phyloP scores from a whole-genome alignment of 352 stramenopile genomes.

The Thraustotheca clavata region DNA sequence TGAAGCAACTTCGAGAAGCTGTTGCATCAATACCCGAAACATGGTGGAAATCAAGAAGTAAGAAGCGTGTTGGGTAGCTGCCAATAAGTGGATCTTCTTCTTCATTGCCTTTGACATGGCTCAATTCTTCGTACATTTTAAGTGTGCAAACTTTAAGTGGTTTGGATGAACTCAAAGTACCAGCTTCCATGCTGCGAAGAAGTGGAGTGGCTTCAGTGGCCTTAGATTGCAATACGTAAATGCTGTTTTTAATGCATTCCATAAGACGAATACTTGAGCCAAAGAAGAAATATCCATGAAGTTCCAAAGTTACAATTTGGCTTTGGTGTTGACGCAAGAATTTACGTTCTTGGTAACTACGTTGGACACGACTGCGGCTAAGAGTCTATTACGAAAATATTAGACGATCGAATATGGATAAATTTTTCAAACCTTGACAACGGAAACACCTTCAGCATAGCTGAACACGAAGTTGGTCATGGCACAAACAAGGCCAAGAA shows the following conservation, averaged over 20 bases:
- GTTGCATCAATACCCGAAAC: constrained; percentile 78
- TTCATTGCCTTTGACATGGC: constrained; percentile 7
- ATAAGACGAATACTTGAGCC: constrained; percentile 59
- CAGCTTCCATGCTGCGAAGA: background rate
- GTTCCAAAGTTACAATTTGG: constrained; percentile 49
- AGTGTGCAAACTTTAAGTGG: constrained; percentile 24
- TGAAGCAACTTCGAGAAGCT: constrained; percentile 56
- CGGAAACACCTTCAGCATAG: constrained; percentile 19
- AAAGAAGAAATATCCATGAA: constrained; percentile 75
- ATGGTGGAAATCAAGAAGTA: constrained; percentile 68
- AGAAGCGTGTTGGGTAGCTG: constrained; percentile 34
- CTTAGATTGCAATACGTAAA: constrained; percentile 32
- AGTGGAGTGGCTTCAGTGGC: constrained; percentile 7
- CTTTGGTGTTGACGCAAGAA: constrained; percentile 33
- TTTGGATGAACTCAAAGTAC: constrained; percentile 3
- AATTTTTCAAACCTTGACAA: constrained; percentile 7
- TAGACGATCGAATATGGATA: constrained; percentile 34
- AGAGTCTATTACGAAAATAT: constrained; percentile 44
- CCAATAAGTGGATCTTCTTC: background rate
- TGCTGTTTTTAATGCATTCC: constrained; percentile 52
- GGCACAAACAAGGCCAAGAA: constrained; percentile 77
- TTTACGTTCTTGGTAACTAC: constrained; percentile 16
- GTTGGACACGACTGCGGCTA: constrained; percentile 34
- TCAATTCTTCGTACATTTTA: constrained; percentile 15
- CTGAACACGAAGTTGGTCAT: constrained; percentile 43